phyloP scores from a whole-genome alignment of 768 basidiomycete species.

The Roridomyces roridus region DNA sequence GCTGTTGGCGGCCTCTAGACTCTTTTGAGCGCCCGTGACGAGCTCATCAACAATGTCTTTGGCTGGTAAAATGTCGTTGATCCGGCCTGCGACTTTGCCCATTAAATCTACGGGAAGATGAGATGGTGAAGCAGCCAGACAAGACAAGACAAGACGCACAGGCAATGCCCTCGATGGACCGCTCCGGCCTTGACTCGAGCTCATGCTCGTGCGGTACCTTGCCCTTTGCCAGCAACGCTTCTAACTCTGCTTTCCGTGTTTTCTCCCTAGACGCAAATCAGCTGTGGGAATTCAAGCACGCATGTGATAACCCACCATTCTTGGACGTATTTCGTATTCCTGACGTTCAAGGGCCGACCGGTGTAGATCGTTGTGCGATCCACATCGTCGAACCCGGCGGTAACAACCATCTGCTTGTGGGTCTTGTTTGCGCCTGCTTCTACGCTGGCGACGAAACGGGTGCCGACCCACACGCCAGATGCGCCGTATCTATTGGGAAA shows the following conservation, averaged over 20 bases:
- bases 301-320: slow-evolving; percentile 57
- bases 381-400: slow-evolving; percentile 79
- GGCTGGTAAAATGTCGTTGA: slow-evolving; percentile 83
- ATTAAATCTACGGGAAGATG: slow-evolving; percentile 61
- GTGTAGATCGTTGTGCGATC: slow-evolving; percentile 75
- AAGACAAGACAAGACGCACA: too few species aligned
- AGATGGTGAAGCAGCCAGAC: slow-evolving; percentile 4
- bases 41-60: slow-evolving; percentile 89
- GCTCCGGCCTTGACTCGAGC: slow-evolving; percentile 70
- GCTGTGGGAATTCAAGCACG: neutral
- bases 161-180: slow-evolving; percentile 59
- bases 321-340: slow-evolving; percentile 78
- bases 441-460: slow-evolving; percentile 82
- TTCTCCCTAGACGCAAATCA: slow-evolving; percentile 55
- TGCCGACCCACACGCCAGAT: slow-evolving; percentile 87
- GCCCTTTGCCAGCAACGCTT: slow-evolving; percentile 62
- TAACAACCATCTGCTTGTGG: slow-evolving; percentile 72
- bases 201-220: slow-evolving; percentile 81
- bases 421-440: slow-evolving; percentile 80
- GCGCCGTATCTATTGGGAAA: slow-evolving; percentile 69
- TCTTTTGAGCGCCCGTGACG: slow-evolving; percentile 69
- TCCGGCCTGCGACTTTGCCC: slow-evolving; percentile 79
- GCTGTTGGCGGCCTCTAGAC: slow-evolving; percentile 51
- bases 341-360: slow-evolving; percentile 83
- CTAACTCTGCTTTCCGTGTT: slow-evolving; percentile 63